phyloP scores from a whole-genome alignment of 2,329 filamentous ascomycete species.

The Nemania sp. region DNA sequence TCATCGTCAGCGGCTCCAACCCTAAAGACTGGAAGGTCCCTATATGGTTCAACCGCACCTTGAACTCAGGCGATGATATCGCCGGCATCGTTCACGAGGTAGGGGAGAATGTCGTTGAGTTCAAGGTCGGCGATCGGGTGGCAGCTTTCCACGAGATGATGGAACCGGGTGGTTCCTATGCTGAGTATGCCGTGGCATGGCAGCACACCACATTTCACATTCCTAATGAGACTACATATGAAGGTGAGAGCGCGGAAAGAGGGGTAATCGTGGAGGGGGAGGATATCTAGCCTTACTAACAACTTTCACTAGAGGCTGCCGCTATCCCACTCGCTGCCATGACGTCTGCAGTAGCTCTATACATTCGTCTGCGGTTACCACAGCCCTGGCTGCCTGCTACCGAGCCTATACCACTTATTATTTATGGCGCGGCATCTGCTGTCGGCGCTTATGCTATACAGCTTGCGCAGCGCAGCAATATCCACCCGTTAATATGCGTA shows the following conservation, averaged over 20 bases:
- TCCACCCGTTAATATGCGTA: conserved; percentile 71
- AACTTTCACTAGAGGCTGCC: conserved; percentile 58
- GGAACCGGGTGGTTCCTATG: conserved; percentile 64
- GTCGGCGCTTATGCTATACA: conserved; percentile 71
- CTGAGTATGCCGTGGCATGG: conserved; percentile 70
- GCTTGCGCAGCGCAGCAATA: conserved; percentile 64
- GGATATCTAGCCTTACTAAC: neutral
- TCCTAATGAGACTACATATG: conserved; percentile 61
- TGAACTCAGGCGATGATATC: conserved; percentile 67
- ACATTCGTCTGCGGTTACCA: conserved; percentile 60
- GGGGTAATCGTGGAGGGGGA: neutral
- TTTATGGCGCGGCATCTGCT: conserved; percentile 67
- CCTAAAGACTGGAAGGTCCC: conserved; percentile 62
- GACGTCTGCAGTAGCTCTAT: conserved; percentile 65
- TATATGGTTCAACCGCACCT: conserved; percentile 39
- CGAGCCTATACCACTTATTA: conserved; percentile 54
- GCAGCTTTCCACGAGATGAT: conserved; percentile 65
- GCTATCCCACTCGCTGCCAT: conserved; percentile 67
- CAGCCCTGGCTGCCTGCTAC: conserved; percentile 59
- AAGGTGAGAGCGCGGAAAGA: conserved; percentile 53
- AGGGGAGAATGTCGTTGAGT: conserved; percentile 66
- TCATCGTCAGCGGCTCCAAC: conserved; percentile 59
- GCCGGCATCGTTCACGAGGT: conserved; percentile 66
- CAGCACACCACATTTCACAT: conserved; percentile 68
- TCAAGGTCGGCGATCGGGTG: conserved; percentile 63